Base-by-base conservation (phyloP, 371 early-diverging fungal species). In the Apophysomyces variabilis region DNA sequence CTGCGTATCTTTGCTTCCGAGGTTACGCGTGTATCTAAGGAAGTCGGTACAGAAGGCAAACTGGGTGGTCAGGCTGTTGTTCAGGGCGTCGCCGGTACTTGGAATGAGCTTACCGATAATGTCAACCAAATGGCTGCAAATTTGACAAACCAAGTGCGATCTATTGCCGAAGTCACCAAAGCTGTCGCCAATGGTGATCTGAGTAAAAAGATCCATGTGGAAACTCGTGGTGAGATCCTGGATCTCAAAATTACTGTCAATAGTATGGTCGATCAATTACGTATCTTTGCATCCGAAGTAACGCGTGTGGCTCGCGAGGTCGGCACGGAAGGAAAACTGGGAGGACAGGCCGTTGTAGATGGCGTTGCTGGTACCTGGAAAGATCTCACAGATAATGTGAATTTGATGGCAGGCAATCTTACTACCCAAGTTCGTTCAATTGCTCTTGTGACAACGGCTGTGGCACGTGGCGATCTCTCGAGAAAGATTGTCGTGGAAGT, bases 171-270 rank as follows among this genome's bases (percentile, higher is more conserved):
- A 4, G 87, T 87, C 1, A 84, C 81, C 0, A 87, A 76, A 16
- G 87, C 87, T 3, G 82, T 87, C 8, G 85, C 87, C 0, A 57
- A 62, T 0, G 87, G 87, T 44, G 86, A 87, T 65, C 64, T 83
- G 9, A 66, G 71, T 2, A 71, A 71, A 12, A 79, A 74, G 38
- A 76, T 82, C 47, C 62, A 67, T 7, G 73, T 73, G 0, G 66
- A 68, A 38, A 67, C 75, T 5, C 68, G 74, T 12, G 81, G 81
- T 61, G 81, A 80, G 43, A 78, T 80, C 41, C 56, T 68, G 4
- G 66, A 71, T n/a, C 38, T 80, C 66, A 64, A 77, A 68, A 68
- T 73, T 7, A 71, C 76, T 5, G 63, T 71, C 0, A 83, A 83
- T 45, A 66, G 60, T 11, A 83, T 83, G 83, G 81, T 81, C 0